Percentiles rank a stretch among this genome's conserved stretches.
Evolutionary conservation across 331 rosid genomes (phyloP).

Genomic region (Acacia concinna): DNA sequence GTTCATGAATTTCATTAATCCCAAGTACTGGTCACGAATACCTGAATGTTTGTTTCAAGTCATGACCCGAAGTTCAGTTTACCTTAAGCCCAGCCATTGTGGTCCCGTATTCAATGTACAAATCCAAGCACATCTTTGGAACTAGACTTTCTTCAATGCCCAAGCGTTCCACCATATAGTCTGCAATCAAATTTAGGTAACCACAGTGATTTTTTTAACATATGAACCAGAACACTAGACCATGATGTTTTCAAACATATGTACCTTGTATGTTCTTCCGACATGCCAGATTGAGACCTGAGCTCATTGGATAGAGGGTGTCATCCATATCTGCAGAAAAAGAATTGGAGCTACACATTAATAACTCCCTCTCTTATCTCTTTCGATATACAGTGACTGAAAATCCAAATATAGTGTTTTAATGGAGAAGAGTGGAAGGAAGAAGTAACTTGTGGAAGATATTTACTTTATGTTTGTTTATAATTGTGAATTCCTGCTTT

Average conservation of each 20-base stretch:
- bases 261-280: slow-evolving; percentile 80
- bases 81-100: slow-evolving; percentile 96
- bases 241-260: background rate
- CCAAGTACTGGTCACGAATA: slow-evolving; percentile 10
- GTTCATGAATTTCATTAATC: slow-evolving; percentile 3
- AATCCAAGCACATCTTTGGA: slow-evolving; percentile 72
- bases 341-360: slow-evolving; percentile 24
- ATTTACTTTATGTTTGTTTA: background rate
- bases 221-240: background rate
- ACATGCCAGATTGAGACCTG: slow-evolving; percentile 74
- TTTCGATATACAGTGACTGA: background rate
- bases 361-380: background rate
- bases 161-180: slow-evolving; percentile 66
- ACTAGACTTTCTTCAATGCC: slow-evolving; percentile 73
- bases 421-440: background rate
- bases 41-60: background rate
- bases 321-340: slow-evolving; percentile 77
- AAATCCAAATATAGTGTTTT: slow-evolving; percentile 20
- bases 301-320: slow-evolving; percentile 84
- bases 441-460: background rate
- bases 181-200: slow-evolving; percentile 42
- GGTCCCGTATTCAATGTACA: slow-evolving; percentile 77
- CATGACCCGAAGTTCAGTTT: slow-evolving; percentile 1
- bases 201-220: slow-evolving; percentile 8
- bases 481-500: background rate